phyloP scores from a whole-genome alignment of 2,329 filamentous ascomycete species.

The Penicillium digitatum region DNA sequence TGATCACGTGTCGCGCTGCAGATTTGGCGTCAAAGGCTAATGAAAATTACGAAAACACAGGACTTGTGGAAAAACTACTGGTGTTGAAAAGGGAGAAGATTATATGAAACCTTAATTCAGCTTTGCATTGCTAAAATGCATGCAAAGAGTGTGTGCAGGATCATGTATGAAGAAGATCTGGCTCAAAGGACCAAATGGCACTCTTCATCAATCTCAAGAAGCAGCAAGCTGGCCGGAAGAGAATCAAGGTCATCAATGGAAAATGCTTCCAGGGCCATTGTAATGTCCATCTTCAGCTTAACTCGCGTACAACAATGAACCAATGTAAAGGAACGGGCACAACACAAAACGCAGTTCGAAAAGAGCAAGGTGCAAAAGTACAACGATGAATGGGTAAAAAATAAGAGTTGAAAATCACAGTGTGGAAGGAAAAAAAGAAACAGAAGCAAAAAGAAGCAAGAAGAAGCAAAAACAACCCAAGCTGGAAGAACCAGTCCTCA shows the following conservation, averaged over 20 bases:
- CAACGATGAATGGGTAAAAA: conserved; percentile 9
- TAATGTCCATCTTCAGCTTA: background rate
- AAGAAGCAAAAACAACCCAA: background rate
- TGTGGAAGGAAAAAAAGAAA: conserved; percentile 1
- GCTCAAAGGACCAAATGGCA: background rate
- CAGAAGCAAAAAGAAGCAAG: background rate
- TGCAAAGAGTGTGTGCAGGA: conserved; percentile 13
- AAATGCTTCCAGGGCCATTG: background rate
- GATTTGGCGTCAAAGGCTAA: background rate
- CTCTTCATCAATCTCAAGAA: conserved; percentile 1
- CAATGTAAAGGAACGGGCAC: background rate
- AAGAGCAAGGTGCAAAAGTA: conserved; percentile 13
- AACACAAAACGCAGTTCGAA: conserved; percentile 5
- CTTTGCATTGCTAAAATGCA: conserved; percentile 19
- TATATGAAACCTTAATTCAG: conserved; percentile 9
- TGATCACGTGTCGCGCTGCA: conserved; percentile 19
- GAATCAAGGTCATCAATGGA: background rate
- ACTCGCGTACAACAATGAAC: background rate
- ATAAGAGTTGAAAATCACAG: conserved; percentile 18
- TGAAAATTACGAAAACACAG: background rate
- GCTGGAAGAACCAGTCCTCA: background rate
- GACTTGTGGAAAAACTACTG: background rate
- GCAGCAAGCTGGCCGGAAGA: background rate
- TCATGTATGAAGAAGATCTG: conserved; percentile 4
- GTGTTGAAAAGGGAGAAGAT: background rate